These are phyloP conservation scores for Inosperma sp. DNA, from an alignment of 768 basidiomycete genomes.

Conservation along the genomic window DNA sequence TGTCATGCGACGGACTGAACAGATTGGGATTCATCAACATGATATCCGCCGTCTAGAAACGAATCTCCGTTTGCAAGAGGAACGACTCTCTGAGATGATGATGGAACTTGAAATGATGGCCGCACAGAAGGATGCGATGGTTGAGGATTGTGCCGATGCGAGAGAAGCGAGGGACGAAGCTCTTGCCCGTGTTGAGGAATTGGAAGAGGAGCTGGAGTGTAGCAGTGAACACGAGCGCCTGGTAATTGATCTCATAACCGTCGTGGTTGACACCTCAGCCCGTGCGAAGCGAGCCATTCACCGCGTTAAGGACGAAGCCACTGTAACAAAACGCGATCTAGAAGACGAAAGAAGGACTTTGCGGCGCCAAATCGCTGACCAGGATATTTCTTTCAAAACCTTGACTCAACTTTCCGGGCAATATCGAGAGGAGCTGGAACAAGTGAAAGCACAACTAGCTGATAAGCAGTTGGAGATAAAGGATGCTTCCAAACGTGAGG, in stretches of 20 bases:
- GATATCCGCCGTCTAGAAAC: constrained; percentile 74
- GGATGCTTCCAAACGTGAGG: constrained; percentile 10
- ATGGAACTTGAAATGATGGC: constrained; percentile 60
- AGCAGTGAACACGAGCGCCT: constrained; percentile 31
- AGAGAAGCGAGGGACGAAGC: constrained; percentile 69
- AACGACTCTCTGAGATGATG: constrained; percentile 65
- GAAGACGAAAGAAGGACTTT: constrained; percentile 33
- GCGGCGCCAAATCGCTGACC: constrained; percentile 20
- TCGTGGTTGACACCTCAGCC: constrained; percentile 33
- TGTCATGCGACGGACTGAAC: constrained; percentile 61
- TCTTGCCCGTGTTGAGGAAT: constrained; percentile 46
- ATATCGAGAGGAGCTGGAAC: constrained; percentile 13
- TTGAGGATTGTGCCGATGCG: constrained; percentile 79
- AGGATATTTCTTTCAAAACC: constrained; percentile 33
- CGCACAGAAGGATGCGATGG: constrained; percentile 73
- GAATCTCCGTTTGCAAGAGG: constrained; percentile 70
- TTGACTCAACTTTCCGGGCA: constrained; percentile 20
- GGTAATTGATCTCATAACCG: constrained; percentile 33
- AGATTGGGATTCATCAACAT: constrained; percentile 74
- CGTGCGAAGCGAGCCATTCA: constrained; percentile 14
- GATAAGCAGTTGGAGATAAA: constrained; percentile 13
- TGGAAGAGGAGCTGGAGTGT: constrained; percentile 58
- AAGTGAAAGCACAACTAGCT: constrained; percentile 5
- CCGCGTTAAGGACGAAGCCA: constrained; percentile 48
- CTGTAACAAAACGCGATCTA: too few species aligned